Evolutionary conservation across 257 asterid species (phyloP), one percentile per base, ranked within the genome.

Genomic region (Parsonsia alboflavescens): DNA sequence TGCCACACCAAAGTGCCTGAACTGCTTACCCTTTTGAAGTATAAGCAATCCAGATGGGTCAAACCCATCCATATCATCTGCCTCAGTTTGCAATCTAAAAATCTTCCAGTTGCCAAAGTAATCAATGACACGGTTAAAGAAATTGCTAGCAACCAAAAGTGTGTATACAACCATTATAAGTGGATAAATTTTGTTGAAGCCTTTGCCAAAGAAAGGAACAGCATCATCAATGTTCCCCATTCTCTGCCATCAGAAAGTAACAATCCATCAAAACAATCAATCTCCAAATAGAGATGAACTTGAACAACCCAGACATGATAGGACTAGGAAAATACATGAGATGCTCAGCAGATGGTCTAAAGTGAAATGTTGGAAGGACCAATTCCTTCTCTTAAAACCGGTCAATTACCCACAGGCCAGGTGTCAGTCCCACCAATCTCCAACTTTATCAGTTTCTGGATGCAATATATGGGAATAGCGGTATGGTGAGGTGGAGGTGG

Each of bases 131-230:
- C 90, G 86, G 70, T 95, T 89, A 65, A 92, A 95, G 88, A 95
- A 95, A 82, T 90, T 95, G 93, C 98, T 86, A 15, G 97, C 98
- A 57, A 95, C 99, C 76, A 95, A 81, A 78, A 95, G 76, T 9
- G 99, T 95, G 80, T 88, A 92, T 74, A 95, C 69, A 84, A 95
- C 99, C 99, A 95, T 95, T 78, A 92, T 90, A 82, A 95, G 98
- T 41, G 99, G 99, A 80, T 95, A 95, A 11, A 95, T 93, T 82
- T 85, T 85, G 90, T 95, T 95, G 76, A 95, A 95, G 70, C 97
- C 96, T 53, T 83, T 82, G 77, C 99, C 99, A 66, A 95, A 95
- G 84, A 95, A 92, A 48, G 98, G 96, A 61, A 89, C 98, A 13
- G 97, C 99, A 46, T 88, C 83, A 82, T 92, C 98, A 48, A 95